phyloP scores from a whole-genome alignment of 495 filamentous ascomycete genomes.

The Symbiotaphrina buchneri region DNA sequence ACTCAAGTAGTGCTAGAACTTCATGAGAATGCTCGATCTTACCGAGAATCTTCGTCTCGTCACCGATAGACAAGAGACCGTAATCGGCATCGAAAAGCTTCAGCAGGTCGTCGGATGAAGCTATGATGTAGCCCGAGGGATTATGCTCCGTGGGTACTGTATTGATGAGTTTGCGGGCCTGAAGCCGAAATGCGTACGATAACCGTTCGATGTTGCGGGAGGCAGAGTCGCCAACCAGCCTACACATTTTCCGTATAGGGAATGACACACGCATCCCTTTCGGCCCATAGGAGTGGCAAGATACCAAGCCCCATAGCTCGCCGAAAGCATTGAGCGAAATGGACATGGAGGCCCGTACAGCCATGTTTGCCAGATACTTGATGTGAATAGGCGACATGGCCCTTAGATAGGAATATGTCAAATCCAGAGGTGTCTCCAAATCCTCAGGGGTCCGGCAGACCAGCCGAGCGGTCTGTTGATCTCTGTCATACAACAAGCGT shows the following conservation, averaged over 20 bases:
- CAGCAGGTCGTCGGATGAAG: slow-evolving; percentile 70
- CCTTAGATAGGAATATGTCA: slow-evolving; percentile 67
- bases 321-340: slow-evolving; percentile 75
- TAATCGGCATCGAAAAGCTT: slow-evolving; percentile 79
- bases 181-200: slow-evolving; percentile 65
- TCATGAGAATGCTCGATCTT: slow-evolving; percentile 58
- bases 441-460: slow-evolving; percentile 64
- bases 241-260: slow-evolving; percentile 82
- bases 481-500: slow-evolving; percentile 54
- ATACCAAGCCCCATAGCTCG: slow-evolving; percentile 76
- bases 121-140: slow-evolving; percentile 81
- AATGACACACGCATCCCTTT: slow-evolving; percentile 78
- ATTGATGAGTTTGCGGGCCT: slow-evolving; percentile 63
- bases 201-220: slow-evolving; percentile 79
- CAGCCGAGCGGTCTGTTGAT: slow-evolving; percentile 53
- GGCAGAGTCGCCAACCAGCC: slow-evolving; percentile 70
- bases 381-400: slow-evolving; percentile 83
- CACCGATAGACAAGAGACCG: slow-evolving; percentile 64
- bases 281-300: slow-evolving; percentile 63
- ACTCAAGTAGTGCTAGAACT: slow-evolving; percentile 68
- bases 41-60: slow-evolving; percentile 74
- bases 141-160: slow-evolving; percentile 59
- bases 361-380: slow-evolving; percentile 83
- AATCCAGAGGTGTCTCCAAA: slow-evolving; percentile 55
- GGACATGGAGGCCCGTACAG: slow-evolving; percentile 78